Conservation (phyloP, 164 flowering plant species). For the Macadamia tetraphylla region DNA sequence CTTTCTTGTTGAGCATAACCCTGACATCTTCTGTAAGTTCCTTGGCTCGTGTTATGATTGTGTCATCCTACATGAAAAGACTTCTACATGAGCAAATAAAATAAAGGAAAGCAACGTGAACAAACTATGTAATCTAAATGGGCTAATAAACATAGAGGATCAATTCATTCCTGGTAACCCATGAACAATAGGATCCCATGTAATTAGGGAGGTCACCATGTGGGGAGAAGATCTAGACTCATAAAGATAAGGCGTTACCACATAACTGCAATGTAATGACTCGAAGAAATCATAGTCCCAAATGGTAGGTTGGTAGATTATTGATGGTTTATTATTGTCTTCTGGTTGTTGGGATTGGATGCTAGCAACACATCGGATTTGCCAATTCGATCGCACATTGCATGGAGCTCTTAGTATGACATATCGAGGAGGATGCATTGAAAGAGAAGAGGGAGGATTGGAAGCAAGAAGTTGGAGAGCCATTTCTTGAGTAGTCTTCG, state of each 20-base stretch:
- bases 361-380: background rate
- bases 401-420: background rate
- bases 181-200: no score
- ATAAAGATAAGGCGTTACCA: conserved; percentile 1
- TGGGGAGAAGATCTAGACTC: no score
- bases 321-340: conserved; percentile 8
- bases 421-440: background rate
- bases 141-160: no score
- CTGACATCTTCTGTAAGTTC: no score
- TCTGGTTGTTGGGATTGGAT: background rate
- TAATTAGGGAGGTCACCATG: no score
- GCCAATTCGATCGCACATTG: background rate
- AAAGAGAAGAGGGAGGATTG: background rate
- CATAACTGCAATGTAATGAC: conserved; percentile 7
- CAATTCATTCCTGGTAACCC: no score
- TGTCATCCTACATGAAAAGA: conserved; percentile 5
- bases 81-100: background rate
- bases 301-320: conserved; percentile 13
- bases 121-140: no score
- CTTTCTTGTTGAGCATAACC: conserved; percentile 10
- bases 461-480: background rate
- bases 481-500: background rate
- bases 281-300: conserved; percentile 21
- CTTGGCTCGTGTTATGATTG: conserved; percentile 2
- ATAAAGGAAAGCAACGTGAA: background rate